Evolutionary conservation across 176 grass and related monocot species (phyloP).

Genomic region (Carex pumila): DNA sequence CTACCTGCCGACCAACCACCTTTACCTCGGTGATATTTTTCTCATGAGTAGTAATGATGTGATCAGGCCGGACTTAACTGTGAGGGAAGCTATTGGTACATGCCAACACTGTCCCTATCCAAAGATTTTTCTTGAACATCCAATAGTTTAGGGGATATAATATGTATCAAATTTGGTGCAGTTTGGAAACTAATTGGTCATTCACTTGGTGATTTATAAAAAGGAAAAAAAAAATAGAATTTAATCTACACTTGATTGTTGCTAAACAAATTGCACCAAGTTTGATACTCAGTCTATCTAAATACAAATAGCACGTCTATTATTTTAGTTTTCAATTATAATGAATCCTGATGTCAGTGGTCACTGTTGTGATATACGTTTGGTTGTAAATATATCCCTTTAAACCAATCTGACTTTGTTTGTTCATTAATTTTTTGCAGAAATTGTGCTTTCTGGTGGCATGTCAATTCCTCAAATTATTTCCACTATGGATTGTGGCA

Average conservation of each 20-base stretch:
- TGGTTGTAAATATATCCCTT: not conserved
- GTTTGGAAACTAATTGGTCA: not conserved
- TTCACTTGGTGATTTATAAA: not conserved
- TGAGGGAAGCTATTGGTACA: slow-evolving; percentile 72
- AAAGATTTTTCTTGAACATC: not conserved
- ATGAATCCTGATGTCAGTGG: not conserved
- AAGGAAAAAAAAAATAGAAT: not conserved
- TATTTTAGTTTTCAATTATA: not conserved
- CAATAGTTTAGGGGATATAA: not conserved
- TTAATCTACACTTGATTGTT: not conserved
- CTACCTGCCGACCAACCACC: slow-evolving; percentile 71
- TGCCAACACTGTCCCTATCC: not conserved
- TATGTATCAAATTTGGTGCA: not conserved
- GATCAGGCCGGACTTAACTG: slow-evolving; percentile 50
- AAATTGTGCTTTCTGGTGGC: slow-evolving; percentile 69
- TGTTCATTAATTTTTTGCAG: slow-evolving; percentile 13
- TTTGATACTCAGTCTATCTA: not conserved
- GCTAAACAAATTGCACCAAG: not conserved
- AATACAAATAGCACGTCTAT: not conserved
- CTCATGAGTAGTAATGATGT: slow-evolving; percentile 48
- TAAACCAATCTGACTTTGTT: not conserved
- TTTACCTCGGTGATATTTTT: slow-evolving; percentile 72
- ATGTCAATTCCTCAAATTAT: slow-evolving; percentile 58
- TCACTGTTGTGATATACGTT: not conserved
- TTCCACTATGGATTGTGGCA: slow-evolving; percentile 28